Evolutionary conservation across 2,329 filamentous ascomycete species (phyloP).

Genomic region (Aureobasidium namibiae): DNA sequence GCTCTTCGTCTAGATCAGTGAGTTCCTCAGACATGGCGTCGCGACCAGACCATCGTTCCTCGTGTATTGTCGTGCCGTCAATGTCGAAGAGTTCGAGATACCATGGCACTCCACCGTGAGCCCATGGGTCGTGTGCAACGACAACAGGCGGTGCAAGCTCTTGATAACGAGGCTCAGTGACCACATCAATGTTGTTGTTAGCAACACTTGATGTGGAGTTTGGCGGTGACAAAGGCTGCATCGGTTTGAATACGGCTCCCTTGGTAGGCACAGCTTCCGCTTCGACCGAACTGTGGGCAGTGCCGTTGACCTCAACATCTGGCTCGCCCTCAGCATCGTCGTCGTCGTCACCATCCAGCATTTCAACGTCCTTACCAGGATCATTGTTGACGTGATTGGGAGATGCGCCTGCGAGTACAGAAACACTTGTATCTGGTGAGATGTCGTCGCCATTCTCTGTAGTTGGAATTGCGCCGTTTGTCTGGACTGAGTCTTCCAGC

Average conservation of each 20-base stretch:
- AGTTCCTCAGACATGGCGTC: slow-evolving; percentile 71
- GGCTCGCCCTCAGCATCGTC: slow-evolving; percentile 16
- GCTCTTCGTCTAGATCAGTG: slow-evolving; percentile 86
- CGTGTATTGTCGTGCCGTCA: slow-evolving; percentile 68
- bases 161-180: neutral
- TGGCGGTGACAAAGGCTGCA: slow-evolving; percentile 28
- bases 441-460: slow-evolving; percentile 12
- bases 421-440: slow-evolving; percentile 25
- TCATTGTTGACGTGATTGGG: slow-evolving; percentile 13
- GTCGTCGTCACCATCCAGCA: slow-evolving; percentile 21
- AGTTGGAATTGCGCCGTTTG: slow-evolving; percentile 6
- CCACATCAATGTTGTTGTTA: slow-evolving; percentile 25
- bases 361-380: slow-evolving; percentile 19
- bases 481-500: slow-evolving; percentile 44
- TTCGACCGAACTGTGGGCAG: neutral
- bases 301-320: neutral
- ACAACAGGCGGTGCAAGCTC: slow-evolving; percentile 22
- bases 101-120: slow-evolving; percentile 76
- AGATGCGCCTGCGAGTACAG: slow-evolving; percentile 31
- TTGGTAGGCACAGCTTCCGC: neutral
- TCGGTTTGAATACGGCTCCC: slow-evolving; percentile 17
- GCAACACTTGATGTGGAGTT: slow-evolving; percentile 32
- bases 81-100: slow-evolving; percentile 77
- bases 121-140: slow-evolving; percentile 23
- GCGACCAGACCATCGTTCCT: slow-evolving; percentile 64